Evolutionary conservation across 139 green algal species (phyloP).

Genomic region (Chlamydomonas schloesseri): DNA sequence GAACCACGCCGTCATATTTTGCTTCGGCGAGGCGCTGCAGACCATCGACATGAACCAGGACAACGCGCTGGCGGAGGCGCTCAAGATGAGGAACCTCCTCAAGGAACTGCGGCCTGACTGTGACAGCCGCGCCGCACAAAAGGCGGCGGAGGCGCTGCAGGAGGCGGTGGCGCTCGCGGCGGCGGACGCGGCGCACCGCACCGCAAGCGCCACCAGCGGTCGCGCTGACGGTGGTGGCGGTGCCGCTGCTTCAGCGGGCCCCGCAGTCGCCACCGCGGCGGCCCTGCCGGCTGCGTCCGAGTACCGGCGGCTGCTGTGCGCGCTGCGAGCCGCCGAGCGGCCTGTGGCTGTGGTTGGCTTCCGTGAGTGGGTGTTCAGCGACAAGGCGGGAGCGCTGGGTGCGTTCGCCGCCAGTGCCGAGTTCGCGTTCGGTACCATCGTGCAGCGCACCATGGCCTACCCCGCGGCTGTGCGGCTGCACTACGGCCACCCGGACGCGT

Average conservation of each 20-base stretch:
- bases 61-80: conserved; percentile 66
- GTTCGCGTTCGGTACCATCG: conserved; percentile 82
- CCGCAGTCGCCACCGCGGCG: neutral
- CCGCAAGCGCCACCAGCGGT: too few relatives aligned
- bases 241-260: too few relatives aligned
- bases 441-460: conserved; percentile 76
- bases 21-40: conserved; percentile 76
- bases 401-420: conserved; percentile 79
- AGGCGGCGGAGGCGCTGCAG: neutral
- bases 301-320: neutral
- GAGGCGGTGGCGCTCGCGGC: neutral
- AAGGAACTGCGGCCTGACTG: neutral
- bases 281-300: neutral
- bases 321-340: neutral
- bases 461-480: conserved; percentile 49
- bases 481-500: conserved; percentile 88
- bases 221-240: too few relatives aligned
- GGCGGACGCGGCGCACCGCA: too few relatives aligned
- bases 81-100: conserved; percentile 78
- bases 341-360: conserved; percentile 42
- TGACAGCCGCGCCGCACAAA: neutral
- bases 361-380: conserved; percentile 47
- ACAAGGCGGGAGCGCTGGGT: conserved; percentile 64
- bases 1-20: conserved; percentile 86
- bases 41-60: conserved; percentile 84